Conservation (phyloP, 2,329 filamentous ascomycete genomes). For the Trichoderma sp. region DNA sequence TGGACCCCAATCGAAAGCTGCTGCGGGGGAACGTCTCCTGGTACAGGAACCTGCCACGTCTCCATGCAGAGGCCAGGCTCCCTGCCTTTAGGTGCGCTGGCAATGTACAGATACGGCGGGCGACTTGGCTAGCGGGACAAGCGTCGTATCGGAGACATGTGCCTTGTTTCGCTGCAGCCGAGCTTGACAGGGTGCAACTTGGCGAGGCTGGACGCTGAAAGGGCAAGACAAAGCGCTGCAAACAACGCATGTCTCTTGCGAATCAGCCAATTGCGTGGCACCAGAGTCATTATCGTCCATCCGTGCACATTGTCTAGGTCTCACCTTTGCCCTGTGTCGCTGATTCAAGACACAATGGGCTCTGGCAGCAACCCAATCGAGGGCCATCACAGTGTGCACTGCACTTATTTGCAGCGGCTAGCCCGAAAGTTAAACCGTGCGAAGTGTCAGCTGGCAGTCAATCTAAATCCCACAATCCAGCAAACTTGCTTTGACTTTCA, state of each 20-base stretch:
- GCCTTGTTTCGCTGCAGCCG: background rate
- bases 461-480: background rate
- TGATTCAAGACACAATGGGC: constrained; percentile 25
- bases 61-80: background rate
- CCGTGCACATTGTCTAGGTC: constrained; percentile 8
- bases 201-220: constrained; percentile 11
- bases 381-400: background rate
- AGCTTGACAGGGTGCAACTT: background rate
- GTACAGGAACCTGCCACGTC: constrained; percentile 17
- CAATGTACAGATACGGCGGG: background rate
- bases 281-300: background rate
- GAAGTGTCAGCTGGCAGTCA: constrained; percentile 13
- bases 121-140: background rate
- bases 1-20: constrained; percentile 24
- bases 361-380: constrained; percentile 5
- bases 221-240: constrained; percentile 13
- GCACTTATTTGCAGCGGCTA: constrained; percentile 7
- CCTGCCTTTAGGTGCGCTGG: background rate
- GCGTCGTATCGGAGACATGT: background rate
- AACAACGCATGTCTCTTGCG: background rate
- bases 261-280: constrained; percentile 4
- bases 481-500: background rate
- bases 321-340: constrained; percentile 22
- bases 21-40: constrained; percentile 3
- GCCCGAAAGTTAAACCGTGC: background rate